Evolutionary conservation across 345 rosid species (phyloP).

Genomic region (Salix udensis): DNA sequence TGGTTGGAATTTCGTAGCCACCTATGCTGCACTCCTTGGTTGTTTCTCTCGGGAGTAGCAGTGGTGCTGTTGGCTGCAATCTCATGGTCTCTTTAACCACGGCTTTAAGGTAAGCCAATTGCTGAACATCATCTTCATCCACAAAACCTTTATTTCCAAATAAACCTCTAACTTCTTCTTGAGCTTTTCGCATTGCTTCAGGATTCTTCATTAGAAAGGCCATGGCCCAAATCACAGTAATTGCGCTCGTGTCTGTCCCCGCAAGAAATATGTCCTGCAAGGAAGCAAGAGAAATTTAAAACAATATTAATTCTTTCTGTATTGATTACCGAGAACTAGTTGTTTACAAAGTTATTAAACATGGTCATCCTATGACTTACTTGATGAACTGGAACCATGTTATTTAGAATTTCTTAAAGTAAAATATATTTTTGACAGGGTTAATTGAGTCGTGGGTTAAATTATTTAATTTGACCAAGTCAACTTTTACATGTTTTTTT

Average conservation of each 20-base stretch:
- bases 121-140: slow-evolving; percentile 7
- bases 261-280: not conserved
- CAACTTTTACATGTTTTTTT: too few species aligned
- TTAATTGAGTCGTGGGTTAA: too few species aligned
- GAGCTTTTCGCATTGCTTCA: not conserved
- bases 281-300: not conserved
- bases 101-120: not conserved
- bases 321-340: too few species aligned
- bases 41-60: not conserved
- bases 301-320: too few species aligned
- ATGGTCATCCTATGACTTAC: too few species aligned
- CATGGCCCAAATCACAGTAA: not conserved
- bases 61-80: not conserved
- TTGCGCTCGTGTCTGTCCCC: not conserved
- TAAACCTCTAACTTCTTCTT: not conserved
- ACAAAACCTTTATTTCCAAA: slow-evolving; percentile 2
- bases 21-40: too few species aligned
- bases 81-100: not conserved
- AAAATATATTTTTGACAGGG: too few species aligned
- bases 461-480: too few species aligned
- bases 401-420: too few species aligned
- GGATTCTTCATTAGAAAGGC: not conserved
- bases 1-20: not conserved
- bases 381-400: too few species aligned
- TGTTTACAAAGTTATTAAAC: too few species aligned